phyloP scores from a whole-genome alignment of 2,329 filamentous ascomycete genomes.

The Pseudogymnoascus sp. region DNA sequence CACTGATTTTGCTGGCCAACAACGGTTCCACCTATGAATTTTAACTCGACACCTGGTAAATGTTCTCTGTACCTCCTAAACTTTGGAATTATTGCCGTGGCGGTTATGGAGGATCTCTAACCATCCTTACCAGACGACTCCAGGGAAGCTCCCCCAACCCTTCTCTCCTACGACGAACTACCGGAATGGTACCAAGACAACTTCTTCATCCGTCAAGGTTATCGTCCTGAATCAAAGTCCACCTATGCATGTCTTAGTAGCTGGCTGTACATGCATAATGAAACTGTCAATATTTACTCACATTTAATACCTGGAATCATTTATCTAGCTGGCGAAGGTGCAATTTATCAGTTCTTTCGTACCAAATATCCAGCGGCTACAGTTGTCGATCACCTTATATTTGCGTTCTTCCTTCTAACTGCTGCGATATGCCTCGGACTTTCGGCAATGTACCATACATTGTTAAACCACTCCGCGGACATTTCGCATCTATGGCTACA shows the following conservation, averaged over 20 bases:
- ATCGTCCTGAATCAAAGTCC: conserved; percentile 36
- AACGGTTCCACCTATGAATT: not conserved
- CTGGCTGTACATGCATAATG: conserved; percentile 37
- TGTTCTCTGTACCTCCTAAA: not conserved
- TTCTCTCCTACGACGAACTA: conserved; percentile 31
- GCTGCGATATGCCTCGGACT: conserved; percentile 32
- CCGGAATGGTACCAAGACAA: conserved; percentile 39
- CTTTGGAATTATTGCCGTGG: not conserved
- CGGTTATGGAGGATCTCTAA: not conserved
- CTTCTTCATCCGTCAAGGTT: conserved; percentile 34
- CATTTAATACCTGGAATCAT: conserved; percentile 38
- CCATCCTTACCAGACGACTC: not conserved
- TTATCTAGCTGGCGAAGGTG: conserved; percentile 28
- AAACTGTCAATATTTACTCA: conserved; percentile 37
- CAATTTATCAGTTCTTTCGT: conserved; percentile 25
- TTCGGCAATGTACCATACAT: conserved; percentile 34
- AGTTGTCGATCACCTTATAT: conserved; percentile 32
- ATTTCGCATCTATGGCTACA: conserved; percentile 32
- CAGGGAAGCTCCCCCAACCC: conserved; percentile 11
- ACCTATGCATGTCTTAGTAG: conserved; percentile 32
- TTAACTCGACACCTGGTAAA: not conserved
- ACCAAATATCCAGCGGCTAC: conserved; percentile 29
- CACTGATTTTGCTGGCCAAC: not conserved
- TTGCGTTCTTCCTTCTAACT: conserved; percentile 34
- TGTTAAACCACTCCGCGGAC: conserved; percentile 34